These are phyloP conservation scores for Trypanosoma cruzi DNA, from an alignment of 208 protist genomes.

Conservation along the genomic window DNA sequence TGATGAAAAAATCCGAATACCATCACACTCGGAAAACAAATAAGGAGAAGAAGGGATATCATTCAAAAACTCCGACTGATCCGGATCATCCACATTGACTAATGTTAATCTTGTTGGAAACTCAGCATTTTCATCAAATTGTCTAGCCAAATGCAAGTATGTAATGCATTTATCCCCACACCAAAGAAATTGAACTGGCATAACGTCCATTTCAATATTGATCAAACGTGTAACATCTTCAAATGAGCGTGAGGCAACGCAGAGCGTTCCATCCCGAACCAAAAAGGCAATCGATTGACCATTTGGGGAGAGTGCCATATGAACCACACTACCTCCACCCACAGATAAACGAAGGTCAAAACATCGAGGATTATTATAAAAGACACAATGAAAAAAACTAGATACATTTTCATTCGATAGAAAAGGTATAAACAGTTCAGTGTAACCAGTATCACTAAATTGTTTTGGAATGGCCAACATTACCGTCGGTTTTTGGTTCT, in stretches of 20 bases:
- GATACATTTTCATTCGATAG: slow-evolving; percentile 22
- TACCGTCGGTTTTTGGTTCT: slow-evolving; percentile 14
- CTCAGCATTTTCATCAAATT: slow-evolving; percentile 36
- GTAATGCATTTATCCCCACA: slow-evolving; percentile 53
- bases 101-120: slow-evolving; percentile 44
- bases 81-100: slow-evolving; percentile 49
- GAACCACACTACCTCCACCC: slow-evolving; percentile 53
- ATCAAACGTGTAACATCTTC: slow-evolving; percentile 52
- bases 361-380: slow-evolving; percentile 30
- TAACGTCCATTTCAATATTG: slow-evolving; percentile 36
- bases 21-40: slow-evolving; percentile 62
- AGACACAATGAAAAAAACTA: slow-evolving; percentile 38
- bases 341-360: slow-evolving; percentile 54
- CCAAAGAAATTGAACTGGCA: slow-evolving; percentile 52
- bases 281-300: slow-evolving; percentile 46
- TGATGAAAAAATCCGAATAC: slow-evolving; percentile 52
- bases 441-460: slow-evolving; percentile 41
- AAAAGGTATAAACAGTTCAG: slow-evolving; percentile 42
- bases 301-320: slow-evolving; percentile 60
- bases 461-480: slow-evolving; percentile 32
- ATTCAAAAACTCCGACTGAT: slow-evolving; percentile 49
- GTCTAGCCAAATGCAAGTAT: slow-evolving; percentile 29
- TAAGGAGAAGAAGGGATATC: slow-evolving; percentile 56
- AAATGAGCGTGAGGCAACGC: slow-evolving; percentile 51
- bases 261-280: slow-evolving; percentile 65